Evolutionary conservation across 2,329 filamentous ascomycete species (phyloP), one percentile per base, ranked within the genome.

Genomic region (Colletotrichum plurivorum): DNA sequence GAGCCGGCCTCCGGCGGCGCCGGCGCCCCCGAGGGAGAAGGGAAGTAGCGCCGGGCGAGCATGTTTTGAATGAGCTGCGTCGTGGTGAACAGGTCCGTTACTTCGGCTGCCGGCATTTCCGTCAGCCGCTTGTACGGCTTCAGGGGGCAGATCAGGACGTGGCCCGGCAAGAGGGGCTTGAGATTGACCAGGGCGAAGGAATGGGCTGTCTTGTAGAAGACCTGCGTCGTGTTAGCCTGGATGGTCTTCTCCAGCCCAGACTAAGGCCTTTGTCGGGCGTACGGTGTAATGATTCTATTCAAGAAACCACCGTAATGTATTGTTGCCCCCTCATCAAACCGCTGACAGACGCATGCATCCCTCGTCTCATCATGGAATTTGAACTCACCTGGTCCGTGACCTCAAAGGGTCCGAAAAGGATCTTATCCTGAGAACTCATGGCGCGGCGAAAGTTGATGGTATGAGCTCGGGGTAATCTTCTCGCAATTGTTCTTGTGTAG

Each of bases 101-200:
- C 88, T 83, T 98, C 95, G 18, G 85, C 83, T 0, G 86, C 75
- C 0, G 89, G 89, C 55, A 98, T 88, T 78, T 97, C 93, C 59
- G 90, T 89, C 64, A 98, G 87, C 57, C 94, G 93, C 55, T 87
- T 88, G 73, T 94, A 92, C 31, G 84, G 82, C 41, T 86, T 86
- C 20, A 89, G 87, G 0, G 96, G 94, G 73, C 93, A 97, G 70
- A 99, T 89, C 39, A 99, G 92, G 71, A 98, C 92, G 83, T 99
- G 96, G 66, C 96, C 96, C 0, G 95, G 94, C 2, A 98, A 88
- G 45, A 99, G 89, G 25, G 96, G 96, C 82, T 97, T 98, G 78
- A 98, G 89, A 83, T 99, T 99, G 67, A 98, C 95, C 71, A 98
- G 87, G 62, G 94, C 94, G 83, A 94, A 98, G 74, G 92, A 93